Evolutionary conservation across 2,329 filamentous ascomycete species (phyloP).

Genomic region (Cladosporium sp.): DNA sequence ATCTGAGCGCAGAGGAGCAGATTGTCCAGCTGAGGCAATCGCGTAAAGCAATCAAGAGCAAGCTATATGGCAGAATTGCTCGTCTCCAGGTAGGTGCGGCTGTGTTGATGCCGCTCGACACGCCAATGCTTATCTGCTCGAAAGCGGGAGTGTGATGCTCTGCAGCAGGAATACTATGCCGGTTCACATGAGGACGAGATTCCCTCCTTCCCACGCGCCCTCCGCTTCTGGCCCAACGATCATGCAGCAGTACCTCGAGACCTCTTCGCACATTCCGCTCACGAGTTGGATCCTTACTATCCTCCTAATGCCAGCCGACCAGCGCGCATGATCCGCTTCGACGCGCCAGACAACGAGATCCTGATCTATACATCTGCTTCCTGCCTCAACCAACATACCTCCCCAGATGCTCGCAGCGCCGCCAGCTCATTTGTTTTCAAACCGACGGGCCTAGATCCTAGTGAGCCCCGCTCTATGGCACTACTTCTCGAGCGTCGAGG

Average conservation of each 20-base stretch:
- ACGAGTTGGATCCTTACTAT: not conserved
- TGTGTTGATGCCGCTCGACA: not conserved
- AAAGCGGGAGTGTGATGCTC: not conserved
- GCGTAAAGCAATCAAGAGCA: not conserved
- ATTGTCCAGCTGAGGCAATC: not conserved
- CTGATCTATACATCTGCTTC: constrained; percentile 3
- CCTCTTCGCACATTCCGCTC: not conserved
- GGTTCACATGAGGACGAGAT: not conserved
- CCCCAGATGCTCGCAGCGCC: not conserved
- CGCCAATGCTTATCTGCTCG: not conserved
- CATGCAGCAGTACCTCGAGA: not conserved
- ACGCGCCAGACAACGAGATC: not conserved
- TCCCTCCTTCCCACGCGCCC: not conserved
- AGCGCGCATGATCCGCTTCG: not conserved
- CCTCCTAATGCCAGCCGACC: not conserved
- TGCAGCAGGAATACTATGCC: not conserved
- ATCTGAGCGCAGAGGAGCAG: not conserved
- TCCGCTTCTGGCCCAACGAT: constrained; percentile 1
- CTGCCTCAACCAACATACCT: not conserved
- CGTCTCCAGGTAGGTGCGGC: constrained; percentile 4
- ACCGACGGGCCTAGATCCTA: not conserved
- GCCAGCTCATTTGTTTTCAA: not conserved
- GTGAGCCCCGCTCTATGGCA: not conserved
- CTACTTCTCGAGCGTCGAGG: not conserved
- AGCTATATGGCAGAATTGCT: not conserved